Evolutionary conservation across 768 basidiomycete genomes (phyloP), one percentile per base, ranked within the genome.

Genomic region (Coprinopsis marcescibilis): DNA sequence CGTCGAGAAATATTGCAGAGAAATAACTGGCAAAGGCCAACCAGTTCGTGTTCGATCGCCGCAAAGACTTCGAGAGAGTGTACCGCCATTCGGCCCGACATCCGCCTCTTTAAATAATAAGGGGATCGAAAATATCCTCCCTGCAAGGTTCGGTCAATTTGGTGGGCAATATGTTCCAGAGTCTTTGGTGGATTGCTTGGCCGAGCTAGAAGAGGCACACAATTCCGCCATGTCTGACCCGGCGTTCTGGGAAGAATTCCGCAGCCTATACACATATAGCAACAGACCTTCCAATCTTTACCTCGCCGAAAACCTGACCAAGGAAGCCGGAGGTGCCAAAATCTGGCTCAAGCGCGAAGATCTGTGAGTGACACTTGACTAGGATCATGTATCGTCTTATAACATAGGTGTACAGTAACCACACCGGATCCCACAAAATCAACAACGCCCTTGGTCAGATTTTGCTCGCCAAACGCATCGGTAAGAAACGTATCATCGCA

Each of bases 361-460:
- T 57, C 60, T 95, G 85, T 86, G 52, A 52, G 85, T 62, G n/a
- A 40, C 49, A 32, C 44, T 17, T 41, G 17, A 15, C 36, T 30
- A 17, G 20, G 32, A 17, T 30, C 12, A 39, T 35, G 29, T 27
- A 6, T 21, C 21, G 21, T 4, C 20, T 37, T 42, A 26, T 55
- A 51, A 48, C 41, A 38, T 24, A 45, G 46, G 34, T 29, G n/a
- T 32, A 14, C 48, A 90, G 88, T 49, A 99, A 99, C 63, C 95
- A 98, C 62, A 98, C 96, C 0, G 96, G 96, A 13, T 97, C 94
- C 8, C 96, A 99, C 67, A 99, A 98, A 66, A 98, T 99, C 60
- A 98, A 98, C 68, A 99, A 99, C 63, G 95, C 95, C 19, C 85
- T 99, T 49, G 96, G 96, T 27, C 94, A 95, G 87, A 94, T 98